Conservation (phyloP, 345 rosid species). For the Melaleuca quinquenervia region DNA sequence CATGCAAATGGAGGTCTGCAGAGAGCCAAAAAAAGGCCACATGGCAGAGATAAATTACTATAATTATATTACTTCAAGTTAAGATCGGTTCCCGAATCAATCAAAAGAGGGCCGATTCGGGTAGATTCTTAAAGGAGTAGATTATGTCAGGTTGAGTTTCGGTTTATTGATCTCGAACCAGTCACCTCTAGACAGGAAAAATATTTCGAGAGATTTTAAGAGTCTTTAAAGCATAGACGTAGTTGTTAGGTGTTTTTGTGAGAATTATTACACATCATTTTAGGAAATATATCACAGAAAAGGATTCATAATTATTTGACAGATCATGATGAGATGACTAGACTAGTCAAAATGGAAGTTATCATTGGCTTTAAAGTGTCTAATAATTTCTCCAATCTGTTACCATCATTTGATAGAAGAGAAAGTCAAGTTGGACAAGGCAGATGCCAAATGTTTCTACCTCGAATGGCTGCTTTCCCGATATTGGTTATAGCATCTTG, state of each 20-base stretch:
- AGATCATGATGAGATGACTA: neutral
- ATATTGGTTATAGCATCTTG: neutral
- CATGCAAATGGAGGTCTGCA: neutral
- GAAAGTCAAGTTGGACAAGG: neutral
- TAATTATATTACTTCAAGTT: neutral
- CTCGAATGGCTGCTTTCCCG: neutral
- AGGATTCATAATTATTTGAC: neutral
- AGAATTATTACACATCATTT: neutral
- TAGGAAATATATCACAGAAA: neutral
- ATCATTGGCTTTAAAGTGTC: rapidly evolving
- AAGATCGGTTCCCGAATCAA: neutral
- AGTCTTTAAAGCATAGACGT: neutral
- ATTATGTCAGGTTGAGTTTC: neutral
- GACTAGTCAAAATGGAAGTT: neutral
- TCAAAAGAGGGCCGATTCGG: neutral
- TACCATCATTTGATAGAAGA: neutral
- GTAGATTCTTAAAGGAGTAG: neutral
- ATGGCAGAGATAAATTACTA: too few species aligned
- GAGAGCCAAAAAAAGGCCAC: neutral
- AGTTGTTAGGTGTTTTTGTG: neutral
- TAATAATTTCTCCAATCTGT: neutral
- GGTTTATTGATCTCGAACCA: neutral
- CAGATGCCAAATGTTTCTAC: neutral
- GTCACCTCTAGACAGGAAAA: neutral
- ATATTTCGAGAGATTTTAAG: neutral